Percentiles rank a stretch among this genome's conserved stretches.
Conservation (phyloP, 805 yeast genomes). For the Yueomyces sp. region DNA sequence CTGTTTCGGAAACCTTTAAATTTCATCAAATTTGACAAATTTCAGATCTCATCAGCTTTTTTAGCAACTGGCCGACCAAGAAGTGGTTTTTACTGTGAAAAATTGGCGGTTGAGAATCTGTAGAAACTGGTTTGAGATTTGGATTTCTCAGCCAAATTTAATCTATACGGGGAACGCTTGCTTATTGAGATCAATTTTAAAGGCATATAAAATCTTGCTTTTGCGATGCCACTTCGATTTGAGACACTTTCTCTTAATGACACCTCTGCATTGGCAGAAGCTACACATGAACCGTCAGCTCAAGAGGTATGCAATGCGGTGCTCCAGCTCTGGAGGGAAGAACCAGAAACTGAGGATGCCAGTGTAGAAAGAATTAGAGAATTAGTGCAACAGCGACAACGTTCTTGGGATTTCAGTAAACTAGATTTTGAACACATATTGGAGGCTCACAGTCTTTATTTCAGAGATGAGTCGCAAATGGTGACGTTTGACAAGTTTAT, state of each 20-base stretch:
- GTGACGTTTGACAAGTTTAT: conserved; percentile 40
- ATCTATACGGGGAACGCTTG: too few species aligned
- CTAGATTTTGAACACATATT: conserved; percentile 41
- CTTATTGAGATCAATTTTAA: too few species aligned
- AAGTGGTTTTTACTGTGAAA: too few species aligned
- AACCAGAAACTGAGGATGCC: conserved; percentile 42
- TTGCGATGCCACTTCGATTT: conserved; percentile 13
- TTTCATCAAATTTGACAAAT: too few species aligned
- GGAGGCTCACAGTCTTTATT: conserved; percentile 41
- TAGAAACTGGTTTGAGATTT: too few species aligned
- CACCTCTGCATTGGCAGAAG: not conserved
- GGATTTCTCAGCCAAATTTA: too few species aligned
- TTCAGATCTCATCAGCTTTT: too few species aligned
- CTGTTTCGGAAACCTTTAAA: too few species aligned
- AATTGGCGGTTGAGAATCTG: too few species aligned
- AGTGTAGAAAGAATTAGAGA: conserved; percentile 26
- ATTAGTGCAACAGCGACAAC: conserved; percentile 36
- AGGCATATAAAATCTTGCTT: too few species aligned
- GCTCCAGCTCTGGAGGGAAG: conserved; percentile 54
- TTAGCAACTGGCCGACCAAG: too few species aligned
- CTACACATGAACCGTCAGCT: conserved; percentile 34
- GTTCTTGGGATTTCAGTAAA: conserved; percentile 51
- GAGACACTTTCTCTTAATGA: conserved; percentile 18
- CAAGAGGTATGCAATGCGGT: conserved; percentile 47
- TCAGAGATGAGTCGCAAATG: conserved; percentile 29